Conservation (phyloP, 2,329 filamentous ascomycete genomes). For the Beauveria scarabaeidicola region DNA sequence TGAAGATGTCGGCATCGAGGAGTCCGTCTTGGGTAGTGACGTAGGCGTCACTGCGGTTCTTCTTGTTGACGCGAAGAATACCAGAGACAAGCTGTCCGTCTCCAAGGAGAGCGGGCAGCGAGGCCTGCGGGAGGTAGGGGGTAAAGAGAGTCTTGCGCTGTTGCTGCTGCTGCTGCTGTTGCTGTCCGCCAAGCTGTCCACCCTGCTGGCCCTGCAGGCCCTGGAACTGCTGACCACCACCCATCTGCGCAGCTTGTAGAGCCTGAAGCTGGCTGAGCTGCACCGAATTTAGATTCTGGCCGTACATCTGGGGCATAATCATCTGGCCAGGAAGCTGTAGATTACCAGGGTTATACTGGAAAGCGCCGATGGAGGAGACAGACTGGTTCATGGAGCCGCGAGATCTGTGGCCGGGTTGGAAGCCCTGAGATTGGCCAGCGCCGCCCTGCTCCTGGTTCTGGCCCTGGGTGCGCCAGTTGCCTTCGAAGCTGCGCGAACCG, state of each 20-base stretch:
- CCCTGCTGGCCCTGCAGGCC: slow-evolving; percentile 63
- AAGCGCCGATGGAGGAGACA: slow-evolving; percentile 71
- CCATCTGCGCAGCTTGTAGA: slow-evolving; percentile 80
- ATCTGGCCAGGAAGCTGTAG: slow-evolving; percentile 82
- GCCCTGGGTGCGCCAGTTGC: slow-evolving; percentile 87
- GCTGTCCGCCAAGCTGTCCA: slow-evolving; percentile 51
- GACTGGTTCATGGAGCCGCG: slow-evolving; percentile 83
- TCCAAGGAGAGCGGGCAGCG: slow-evolving; percentile 77
- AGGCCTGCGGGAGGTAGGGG: slow-evolving; percentile 91
- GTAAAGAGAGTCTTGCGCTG: slow-evolving; percentile 98
- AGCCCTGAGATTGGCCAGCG: slow-evolving; percentile 54
- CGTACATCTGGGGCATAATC: slow-evolving; percentile 77
- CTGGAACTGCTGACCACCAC: slow-evolving; percentile 64
- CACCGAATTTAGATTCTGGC: slow-evolving; percentile 79
- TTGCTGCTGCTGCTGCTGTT: slow-evolving; percentile 77
- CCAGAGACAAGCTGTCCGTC: slow-evolving; percentile 94
- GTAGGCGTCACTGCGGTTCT: slow-evolving; percentile 97
- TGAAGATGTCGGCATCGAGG: slow-evolving; percentile 96
- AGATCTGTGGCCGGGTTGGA: slow-evolving; percentile 86
- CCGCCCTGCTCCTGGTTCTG: slow-evolving; percentile 51
- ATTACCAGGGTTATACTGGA: slow-evolving; percentile 76
- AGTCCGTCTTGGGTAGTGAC: slow-evolving; percentile 82
- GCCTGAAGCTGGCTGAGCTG: slow-evolving; percentile 88
- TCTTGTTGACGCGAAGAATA: slow-evolving; percentile 97
- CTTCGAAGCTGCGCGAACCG: slow-evolving; percentile 88